Percentiles rank a stretch among this genome's conserved stretches.
Evolutionary conservation across 768 basidiomycete species (phyloP).

Genomic region (Kwoniella bestiolae): DNA sequence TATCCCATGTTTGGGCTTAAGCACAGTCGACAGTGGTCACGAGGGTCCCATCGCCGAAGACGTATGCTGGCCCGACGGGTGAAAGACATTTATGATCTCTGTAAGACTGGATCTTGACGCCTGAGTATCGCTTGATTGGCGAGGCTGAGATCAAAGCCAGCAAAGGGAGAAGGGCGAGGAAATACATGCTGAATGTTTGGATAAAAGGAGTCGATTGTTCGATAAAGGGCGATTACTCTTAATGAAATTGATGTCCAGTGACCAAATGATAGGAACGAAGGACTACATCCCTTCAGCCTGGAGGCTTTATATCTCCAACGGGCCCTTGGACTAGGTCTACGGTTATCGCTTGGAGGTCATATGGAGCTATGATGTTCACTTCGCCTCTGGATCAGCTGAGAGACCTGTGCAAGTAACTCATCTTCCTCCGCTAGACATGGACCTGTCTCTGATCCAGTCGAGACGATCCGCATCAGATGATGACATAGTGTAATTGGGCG

Average conservation of each 20-base stretch:
- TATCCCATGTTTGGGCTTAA: constrained; percentile 24
- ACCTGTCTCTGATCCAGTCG: not conserved
- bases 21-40: constrained; percentile 18
- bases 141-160: not conserved
- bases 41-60: constrained; percentile 9
- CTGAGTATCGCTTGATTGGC: constrained; percentile 14
- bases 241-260: too few relatives aligned
- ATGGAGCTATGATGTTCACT: not conserved
- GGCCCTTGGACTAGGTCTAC: too few relatives aligned
- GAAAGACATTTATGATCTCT: constrained; percentile 19
- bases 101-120: constrained; percentile 27
- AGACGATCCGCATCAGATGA: too few relatives aligned
- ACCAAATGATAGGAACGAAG: too few relatives aligned
- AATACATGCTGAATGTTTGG: constrained; percentile 17
- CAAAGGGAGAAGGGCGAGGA: constrained; percentile 27
- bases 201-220: too few relatives aligned
- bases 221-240: too few relatives aligned
- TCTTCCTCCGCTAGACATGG: not conserved
- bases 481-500: too few relatives aligned
- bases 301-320: too few relatives aligned
- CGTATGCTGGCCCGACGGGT: not conserved
- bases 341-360: not conserved
- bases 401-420: not conserved
- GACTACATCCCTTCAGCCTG: too few relatives aligned
- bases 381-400: not conserved